These are phyloP conservation scores for Yarrowia osloensis DNA, from an alignment of 805 yeast species.

Conservation along the genomic window DNA sequence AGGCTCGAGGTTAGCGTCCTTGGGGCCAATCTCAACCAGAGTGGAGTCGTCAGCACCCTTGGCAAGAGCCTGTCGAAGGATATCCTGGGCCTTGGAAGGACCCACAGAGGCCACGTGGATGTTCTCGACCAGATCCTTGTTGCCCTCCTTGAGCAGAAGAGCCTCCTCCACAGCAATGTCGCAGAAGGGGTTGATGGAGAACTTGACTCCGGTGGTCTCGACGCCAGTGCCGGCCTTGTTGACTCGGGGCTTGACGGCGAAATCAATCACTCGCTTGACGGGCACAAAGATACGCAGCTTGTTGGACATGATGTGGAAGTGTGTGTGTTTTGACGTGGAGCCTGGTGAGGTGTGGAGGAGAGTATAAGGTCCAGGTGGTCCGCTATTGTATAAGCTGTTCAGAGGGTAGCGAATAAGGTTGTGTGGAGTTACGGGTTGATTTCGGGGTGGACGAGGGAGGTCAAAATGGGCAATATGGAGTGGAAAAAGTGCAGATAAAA, in stretches of 20 bases:
- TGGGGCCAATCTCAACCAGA: conserved; percentile 72
- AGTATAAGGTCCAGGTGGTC: neutral
- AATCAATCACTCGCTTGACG: conserved; percentile 91
- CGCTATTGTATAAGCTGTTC: too few relatives aligned
- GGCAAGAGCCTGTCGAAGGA: conserved; percentile 85
- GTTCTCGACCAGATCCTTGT: conserved; percentile 66
- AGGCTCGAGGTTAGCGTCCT: conserved; percentile 68
- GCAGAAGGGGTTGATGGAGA: conserved; percentile 93
- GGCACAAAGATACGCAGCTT: conserved; percentile 73
- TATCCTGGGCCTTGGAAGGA: conserved; percentile 80
- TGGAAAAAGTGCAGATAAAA: too few relatives aligned
- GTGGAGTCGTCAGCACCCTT: conserved; percentile 92
- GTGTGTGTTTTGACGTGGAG: neutral
- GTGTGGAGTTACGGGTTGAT: neutral
- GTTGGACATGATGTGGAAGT: conserved; percentile 16
- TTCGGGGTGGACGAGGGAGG: neutral
- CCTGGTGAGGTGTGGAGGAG: neutral
- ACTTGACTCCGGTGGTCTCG: conserved; percentile 87
- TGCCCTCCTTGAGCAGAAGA: conserved; percentile 65
- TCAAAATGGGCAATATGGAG: too few relatives aligned
- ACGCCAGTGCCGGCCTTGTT: conserved; percentile 82
- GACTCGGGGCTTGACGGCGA: conserved; percentile 89
- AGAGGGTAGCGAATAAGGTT: neutral
- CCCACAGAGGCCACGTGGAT: conserved; percentile 94
- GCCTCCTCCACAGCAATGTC: conserved; percentile 98